These are phyloP conservation scores for Candida sp. DNA, from an alignment of 1,139 yeast species.

Conservation along the genomic window DNA sequence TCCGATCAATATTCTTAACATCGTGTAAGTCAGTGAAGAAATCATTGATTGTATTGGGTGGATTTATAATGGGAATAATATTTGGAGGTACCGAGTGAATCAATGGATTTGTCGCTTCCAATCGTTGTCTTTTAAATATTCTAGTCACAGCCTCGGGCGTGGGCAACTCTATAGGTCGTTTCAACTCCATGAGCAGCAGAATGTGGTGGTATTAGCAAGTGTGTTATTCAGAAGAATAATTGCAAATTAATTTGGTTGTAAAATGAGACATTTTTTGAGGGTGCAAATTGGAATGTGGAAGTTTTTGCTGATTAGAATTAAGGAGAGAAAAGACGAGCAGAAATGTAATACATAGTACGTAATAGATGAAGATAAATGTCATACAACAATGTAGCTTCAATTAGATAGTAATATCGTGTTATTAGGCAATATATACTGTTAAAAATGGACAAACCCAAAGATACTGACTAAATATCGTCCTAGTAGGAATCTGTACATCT, in stretches of 20 bases:
- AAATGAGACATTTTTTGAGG: background rate
- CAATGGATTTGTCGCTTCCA: slow-evolving; percentile 4
- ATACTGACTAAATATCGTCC: too few relatives aligned
- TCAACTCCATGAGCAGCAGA: slow-evolving; percentile 3
- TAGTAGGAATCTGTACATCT: too few relatives aligned
- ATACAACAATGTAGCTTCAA: too few relatives aligned
- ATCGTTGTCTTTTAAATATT: background rate
- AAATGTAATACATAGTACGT: too few relatives aligned
- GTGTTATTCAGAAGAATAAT: background rate
- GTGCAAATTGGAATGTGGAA: background rate
- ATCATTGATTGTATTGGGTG: slow-evolving; percentile 27
- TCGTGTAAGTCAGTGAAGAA: slow-evolving; percentile 29
- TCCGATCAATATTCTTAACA: slow-evolving; percentile 11
- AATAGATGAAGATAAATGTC: too few relatives aligned
- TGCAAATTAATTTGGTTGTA: background rate
- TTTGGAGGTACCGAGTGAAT: slow-evolving; percentile 34
- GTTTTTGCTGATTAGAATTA: too few relatives aligned
- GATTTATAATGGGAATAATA: slow-evolving; percentile 34
- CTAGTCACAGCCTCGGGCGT: slow-evolving; percentile 1
- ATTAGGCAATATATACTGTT: too few relatives aligned
- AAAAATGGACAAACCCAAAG: too few relatives aligned
- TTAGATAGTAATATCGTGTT: too few relatives aligned
- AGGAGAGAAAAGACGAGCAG: too few relatives aligned
- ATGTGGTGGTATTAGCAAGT: too few relatives aligned
- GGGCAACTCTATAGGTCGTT: slow-evolving; percentile 2